These are phyloP conservation scores for Pseudozyma hubeiensis DNA, from an alignment of 1,284 basidiomycete genomes.

Conservation along the genomic window DNA sequence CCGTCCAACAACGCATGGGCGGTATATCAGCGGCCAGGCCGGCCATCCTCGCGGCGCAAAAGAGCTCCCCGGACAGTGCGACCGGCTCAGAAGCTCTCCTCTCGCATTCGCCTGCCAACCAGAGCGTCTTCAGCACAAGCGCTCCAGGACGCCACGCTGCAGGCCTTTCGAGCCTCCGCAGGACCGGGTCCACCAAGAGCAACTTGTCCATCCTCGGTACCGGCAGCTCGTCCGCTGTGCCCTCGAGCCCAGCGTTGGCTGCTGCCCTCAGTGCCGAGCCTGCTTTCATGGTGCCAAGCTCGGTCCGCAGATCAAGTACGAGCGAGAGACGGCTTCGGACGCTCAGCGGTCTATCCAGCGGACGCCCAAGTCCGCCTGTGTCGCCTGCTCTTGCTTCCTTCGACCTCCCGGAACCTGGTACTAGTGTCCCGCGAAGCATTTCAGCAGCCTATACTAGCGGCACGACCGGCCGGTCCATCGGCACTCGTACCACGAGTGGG, in stretches of 20 bases:
- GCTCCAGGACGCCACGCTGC: conserved; percentile 49
- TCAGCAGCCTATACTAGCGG: conserved; percentile 22
- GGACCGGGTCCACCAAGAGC: conserved; percentile 39
- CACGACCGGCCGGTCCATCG: conserved; percentile 13
- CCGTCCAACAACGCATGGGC: conserved; percentile 31
- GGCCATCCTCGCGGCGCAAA: conserved; percentile 21
- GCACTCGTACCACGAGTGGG: conserved; percentile 28
- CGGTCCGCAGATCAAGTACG: conserved; percentile 35
- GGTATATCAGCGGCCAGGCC: conserved; percentile 46
- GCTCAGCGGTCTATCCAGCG: conserved; percentile 32
- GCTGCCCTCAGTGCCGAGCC: conserved; percentile 50
- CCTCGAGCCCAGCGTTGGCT: conserved; percentile 48
- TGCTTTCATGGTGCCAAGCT: conserved; percentile 49
- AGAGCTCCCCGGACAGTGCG: conserved; percentile 13
- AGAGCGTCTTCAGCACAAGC: conserved; percentile 56
- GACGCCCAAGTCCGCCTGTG: conserved; percentile 27
- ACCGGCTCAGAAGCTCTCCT: conserved; percentile 7
- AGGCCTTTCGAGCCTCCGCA: conserved; percentile 54
- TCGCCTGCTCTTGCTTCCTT: conserved; percentile 23
- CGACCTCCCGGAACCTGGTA: conserved; percentile 29
- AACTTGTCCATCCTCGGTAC: conserved; percentile 23
- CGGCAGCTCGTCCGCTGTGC: conserved; percentile 11
- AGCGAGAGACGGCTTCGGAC: conserved; percentile 47
- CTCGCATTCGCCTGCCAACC: conserved; percentile 38
- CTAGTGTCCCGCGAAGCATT: conserved; percentile 16